Evolutionary conservation across 2,329 filamentous ascomycete species (phyloP).

Genomic region (Didymellaceae sp.): DNA sequence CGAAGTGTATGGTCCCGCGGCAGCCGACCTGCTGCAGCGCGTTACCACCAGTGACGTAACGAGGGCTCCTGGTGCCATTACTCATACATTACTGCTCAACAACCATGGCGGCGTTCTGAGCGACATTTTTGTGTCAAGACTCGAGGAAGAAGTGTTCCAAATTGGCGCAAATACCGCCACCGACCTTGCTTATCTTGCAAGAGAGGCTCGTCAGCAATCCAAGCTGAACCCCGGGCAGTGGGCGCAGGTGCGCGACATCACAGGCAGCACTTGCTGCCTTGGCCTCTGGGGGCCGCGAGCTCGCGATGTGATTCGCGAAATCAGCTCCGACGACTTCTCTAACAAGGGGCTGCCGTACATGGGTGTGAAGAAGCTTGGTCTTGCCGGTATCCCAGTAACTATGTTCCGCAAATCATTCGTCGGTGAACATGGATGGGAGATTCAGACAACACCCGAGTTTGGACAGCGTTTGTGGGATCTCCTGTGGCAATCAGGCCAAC

Average conservation of each 20-base stretch:
- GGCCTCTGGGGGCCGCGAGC: conserved; percentile 68
- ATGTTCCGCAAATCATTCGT: conserved; percentile 65
- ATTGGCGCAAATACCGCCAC: conserved; percentile 63
- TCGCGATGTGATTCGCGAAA: conserved; percentile 56
- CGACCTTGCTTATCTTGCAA: conserved; percentile 61
- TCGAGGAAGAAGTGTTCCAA: conserved; percentile 60
- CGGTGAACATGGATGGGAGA: conserved; percentile 68
- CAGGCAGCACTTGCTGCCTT: conserved; percentile 65
- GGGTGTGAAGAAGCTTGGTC: conserved; percentile 55
- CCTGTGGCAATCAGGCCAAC: conserved; percentile 61
- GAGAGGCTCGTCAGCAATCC: conserved; percentile 60
- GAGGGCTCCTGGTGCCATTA: conserved; percentile 57
- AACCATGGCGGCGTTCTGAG: conserved; percentile 60
- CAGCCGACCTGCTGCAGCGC: conserved; percentile 61
- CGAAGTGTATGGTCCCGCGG: conserved; percentile 64
- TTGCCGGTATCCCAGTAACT: conserved; percentile 64
- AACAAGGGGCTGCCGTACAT: conserved; percentile 59
- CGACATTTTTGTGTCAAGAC: conserved; percentile 63
- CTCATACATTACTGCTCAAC: conserved; percentile 65
- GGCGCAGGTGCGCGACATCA: conserved; percentile 64
- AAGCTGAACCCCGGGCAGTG: conserved; percentile 51
- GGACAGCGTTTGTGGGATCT: conserved; percentile 66
- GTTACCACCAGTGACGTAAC: conserved; percentile 60
- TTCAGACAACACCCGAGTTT: conserved; percentile 66
- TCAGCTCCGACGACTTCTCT: conserved; percentile 57